Percentiles rank a stretch among this genome's conserved stretches.
These are phyloP conservation scores for Floccularia luteovirens DNA, from an alignment of 768 basidiomycete species.

Conservation along the genomic window DNA sequence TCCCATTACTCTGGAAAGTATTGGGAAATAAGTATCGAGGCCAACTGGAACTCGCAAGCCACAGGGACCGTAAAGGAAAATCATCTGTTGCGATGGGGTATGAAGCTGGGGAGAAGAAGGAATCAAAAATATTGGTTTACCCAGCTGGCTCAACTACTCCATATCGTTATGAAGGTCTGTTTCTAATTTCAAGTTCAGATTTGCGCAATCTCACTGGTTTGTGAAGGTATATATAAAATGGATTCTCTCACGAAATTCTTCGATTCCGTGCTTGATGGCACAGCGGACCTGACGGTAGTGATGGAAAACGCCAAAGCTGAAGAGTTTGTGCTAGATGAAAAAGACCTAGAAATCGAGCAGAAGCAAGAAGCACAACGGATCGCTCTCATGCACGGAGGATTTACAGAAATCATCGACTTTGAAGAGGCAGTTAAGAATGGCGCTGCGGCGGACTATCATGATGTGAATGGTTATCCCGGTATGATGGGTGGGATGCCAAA, in stretches of 20 bases:
- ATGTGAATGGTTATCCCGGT: slow-evolving; percentile 30
- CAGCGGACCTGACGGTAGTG: slow-evolving; percentile 41
- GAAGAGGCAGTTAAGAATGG: slow-evolving; percentile 37
- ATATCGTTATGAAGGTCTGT: slow-evolving; percentile 70
- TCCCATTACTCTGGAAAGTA: slow-evolving; percentile 76
- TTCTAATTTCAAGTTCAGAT: slow-evolving; percentile 3
- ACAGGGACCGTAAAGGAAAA: slow-evolving; percentile 59
- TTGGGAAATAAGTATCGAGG: slow-evolving; percentile 67
- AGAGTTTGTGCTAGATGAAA: slow-evolving; percentile 28
- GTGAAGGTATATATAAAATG: slow-evolving; percentile 59
- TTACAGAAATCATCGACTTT: slow-evolving; percentile 41
- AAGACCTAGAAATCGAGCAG: slow-evolving; percentile 38
- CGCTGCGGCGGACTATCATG: slow-evolving; percentile 35
- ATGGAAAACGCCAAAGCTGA: slow-evolving; percentile 33
- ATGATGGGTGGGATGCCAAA: slow-evolving; percentile 30
- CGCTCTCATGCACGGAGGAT: slow-evolving; percentile 43
- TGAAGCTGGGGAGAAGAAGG: slow-evolving; percentile 43
- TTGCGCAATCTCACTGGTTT: background rate
- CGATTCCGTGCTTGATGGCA: slow-evolving; percentile 62
- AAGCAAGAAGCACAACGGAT: slow-evolving; percentile 48
- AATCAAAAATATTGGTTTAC: slow-evolving; percentile 68
- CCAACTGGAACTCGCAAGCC: slow-evolving; percentile 52
- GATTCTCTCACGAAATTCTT: slow-evolving; percentile 72
- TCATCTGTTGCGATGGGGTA: slow-evolving; percentile 53
- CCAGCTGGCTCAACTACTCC: slow-evolving; percentile 48